Evolutionary conservation across 768 basidiomycete genomes (phyloP).

Genomic region (Trametes maxima): DNA sequence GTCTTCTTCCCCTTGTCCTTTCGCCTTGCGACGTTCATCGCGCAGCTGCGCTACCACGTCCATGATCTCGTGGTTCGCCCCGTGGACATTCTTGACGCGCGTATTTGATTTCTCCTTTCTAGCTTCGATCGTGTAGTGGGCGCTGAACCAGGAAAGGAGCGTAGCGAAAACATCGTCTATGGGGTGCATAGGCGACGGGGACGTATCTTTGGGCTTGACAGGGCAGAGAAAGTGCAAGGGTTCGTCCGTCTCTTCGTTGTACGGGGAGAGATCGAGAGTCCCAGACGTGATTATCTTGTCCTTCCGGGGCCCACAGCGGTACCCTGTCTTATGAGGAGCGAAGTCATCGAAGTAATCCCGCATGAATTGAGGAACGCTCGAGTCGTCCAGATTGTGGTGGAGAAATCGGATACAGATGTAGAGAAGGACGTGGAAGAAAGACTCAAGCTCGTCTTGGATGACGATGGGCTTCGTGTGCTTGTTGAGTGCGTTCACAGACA

Average conservation of each 20-base stretch:
- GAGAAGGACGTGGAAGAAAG: not conserved
- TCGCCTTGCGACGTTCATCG: no score
- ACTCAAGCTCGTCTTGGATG: not conserved
- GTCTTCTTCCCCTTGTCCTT: no score
- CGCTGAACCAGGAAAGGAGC: not conserved
- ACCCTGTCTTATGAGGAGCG: no score
- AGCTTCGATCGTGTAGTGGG: not conserved
- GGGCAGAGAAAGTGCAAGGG: no score
- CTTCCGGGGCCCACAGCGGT: no score
- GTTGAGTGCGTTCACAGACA: not conserved
- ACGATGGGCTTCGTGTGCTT: not conserved
- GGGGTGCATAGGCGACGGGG: not conserved
- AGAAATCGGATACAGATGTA: slow-evolving; percentile 10
- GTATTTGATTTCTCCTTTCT: no score
- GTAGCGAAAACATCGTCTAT: not conserved
- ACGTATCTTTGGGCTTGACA: no score
- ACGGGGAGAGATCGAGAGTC: no score
- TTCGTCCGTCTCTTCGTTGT: no score
- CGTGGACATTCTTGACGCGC: not conserved
- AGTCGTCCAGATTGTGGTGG: slow-evolving; percentile 12
- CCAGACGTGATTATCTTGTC: no score
- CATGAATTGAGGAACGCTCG: slow-evolving; percentile 5
- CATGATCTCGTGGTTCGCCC: not conserved
- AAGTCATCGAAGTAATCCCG: not conserved
- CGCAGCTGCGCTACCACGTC: not conserved